Evolutionary conservation across 805 yeast species (phyloP).

Genomic region (Debaryomyces maramus): DNA sequence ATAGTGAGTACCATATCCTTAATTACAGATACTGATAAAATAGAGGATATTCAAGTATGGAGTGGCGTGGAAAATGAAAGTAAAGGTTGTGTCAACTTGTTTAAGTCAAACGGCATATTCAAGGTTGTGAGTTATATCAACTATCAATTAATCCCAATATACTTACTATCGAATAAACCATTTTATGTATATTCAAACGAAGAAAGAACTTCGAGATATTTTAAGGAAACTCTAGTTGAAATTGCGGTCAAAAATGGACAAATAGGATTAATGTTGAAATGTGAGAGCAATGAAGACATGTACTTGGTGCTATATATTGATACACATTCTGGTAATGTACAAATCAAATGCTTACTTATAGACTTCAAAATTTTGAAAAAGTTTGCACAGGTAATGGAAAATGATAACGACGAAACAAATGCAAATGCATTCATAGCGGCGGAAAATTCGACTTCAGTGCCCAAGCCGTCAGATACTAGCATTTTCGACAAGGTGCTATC

Average conservation of each 20-base stretch:
- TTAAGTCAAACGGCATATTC: neutral
- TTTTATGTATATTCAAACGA: slow-evolving; percentile 22
- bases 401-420: neutral
- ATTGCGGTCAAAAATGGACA: slow-evolving; percentile 6
- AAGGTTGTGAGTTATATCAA: slow-evolving; percentile 15
- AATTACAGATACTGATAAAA: slow-evolving; percentile 5
- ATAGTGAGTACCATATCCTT: slow-evolving; percentile 7
- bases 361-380: slow-evolving; percentile 18
- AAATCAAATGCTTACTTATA: slow-evolving; percentile 17
- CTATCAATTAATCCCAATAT: slow-evolving; percentile 23
- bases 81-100: neutral
- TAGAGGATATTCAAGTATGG: slow-evolving; percentile 27
- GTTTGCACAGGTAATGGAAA: slow-evolving; percentile 5
- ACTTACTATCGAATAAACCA: slow-evolving; percentile 20
- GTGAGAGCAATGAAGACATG: slow-evolving; percentile 8
- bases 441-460: neutral
- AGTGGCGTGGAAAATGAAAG: neutral
- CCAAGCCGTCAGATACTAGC: slow-evolving; percentile 17
- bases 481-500: slow-evolving; percentile 39
- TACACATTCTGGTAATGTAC: neutral
- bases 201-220: slow-evolving; percentile 18
- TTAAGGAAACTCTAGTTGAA: slow-evolving; percentile 16
- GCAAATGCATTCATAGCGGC: neutral
- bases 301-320: slow-evolving; percentile 27
- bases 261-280: slow-evolving; percentile 21